phyloP scores from a whole-genome alignment of 2,329 filamentous ascomycete species.

The Cadophora sp. region DNA sequence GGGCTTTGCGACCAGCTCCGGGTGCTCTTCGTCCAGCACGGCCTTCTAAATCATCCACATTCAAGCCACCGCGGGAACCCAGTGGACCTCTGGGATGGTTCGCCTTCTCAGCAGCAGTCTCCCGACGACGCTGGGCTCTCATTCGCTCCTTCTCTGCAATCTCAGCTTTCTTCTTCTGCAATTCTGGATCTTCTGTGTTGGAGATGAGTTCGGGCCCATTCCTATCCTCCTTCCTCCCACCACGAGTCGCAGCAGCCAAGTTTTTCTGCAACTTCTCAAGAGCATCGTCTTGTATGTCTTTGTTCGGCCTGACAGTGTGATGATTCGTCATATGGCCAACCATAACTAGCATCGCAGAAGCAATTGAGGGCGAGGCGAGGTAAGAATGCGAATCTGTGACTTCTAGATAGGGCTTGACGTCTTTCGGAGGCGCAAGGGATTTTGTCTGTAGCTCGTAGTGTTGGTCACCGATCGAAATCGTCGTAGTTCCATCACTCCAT shows the following conservation, averaged over 20 bases:
- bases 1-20: slow-evolving; percentile 60
- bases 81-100: slow-evolving; percentile 49
- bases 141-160: slow-evolving; percentile 75
- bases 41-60: slow-evolving; percentile 74
- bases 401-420: slow-evolving; percentile 64
- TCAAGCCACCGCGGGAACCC: slow-evolving; percentile 63
- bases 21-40: slow-evolving; percentile 55
- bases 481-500: slow-evolving; percentile 82
- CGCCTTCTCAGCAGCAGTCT: slow-evolving; percentile 68
- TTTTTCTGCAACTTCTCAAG: slow-evolving; percentile 71
- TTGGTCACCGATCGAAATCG: slow-evolving; percentile 75
- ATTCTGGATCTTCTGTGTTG: slow-evolving; percentile 76
- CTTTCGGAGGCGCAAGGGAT: slow-evolving; percentile 65
- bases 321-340: slow-evolving; percentile 80
- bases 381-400: slow-evolving; percentile 79
- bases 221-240: slow-evolving; percentile 59
- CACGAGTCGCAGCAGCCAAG: slow-evolving; percentile 68
- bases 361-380: slow-evolving; percentile 73
- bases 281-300: slow-evolving; percentile 73
- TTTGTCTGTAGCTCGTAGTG: slow-evolving; percentile 80
- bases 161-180: slow-evolving; percentile 77
- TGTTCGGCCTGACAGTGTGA: slow-evolving; percentile 71
- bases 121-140: slow-evolving; percentile 68
- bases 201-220: slow-evolving; percentile 71
- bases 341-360: slow-evolving; percentile 71